Base-by-base conservation (phyloP, 768 basidiomycete genomes). In the Royoungia palumana region DNA sequence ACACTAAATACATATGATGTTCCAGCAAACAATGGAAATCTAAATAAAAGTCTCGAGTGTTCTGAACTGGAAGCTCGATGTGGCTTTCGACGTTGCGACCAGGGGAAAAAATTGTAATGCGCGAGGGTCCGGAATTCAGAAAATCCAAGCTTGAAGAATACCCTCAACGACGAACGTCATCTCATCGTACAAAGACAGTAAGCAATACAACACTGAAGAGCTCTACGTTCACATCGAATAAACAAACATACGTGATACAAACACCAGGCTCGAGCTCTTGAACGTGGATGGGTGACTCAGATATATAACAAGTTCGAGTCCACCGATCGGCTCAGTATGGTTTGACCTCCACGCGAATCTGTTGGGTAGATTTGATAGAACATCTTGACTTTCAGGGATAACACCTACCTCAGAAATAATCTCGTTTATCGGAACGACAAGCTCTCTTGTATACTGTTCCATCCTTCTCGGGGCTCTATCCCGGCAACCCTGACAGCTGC, bases 391-490 rank as follows among this genome's bases (percentile, higher is more conserved):
- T 7, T 8, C 17, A 39, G 27, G 6, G 8, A 22, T 28, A 5
- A 8, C 27, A 52, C 66, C 19, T 41, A 68, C 66, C 50, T 67
- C 58, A 6, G 62, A 59, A 19, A 68, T 57, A 4, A 70, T 60
- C 17, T 53, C 60, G 20, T 58, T 56, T 41, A 68, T 56, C 8
- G 67, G 67, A 3, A 46, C 50, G 25, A 57, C 41, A 21, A 67
- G 52, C 19, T 67, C 65, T 47, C 51, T 63, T 32, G 54, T 57
- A 36, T 69, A 67, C 44, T 63, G 59, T 24, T 53, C 56, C 57
- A 67, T 57, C 54, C 51, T 63, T 47, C 63, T 54, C 10, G 65
- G 67, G 5, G 47, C 63, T 45, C 67, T 67, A 19, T 67, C 66
- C 46, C 56, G 48, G 46, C 66, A 67, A 42, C 27, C 52, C 35